Conservation (phyloP, 1,139 yeast species). For the Zygoascus meyerae region DNA sequence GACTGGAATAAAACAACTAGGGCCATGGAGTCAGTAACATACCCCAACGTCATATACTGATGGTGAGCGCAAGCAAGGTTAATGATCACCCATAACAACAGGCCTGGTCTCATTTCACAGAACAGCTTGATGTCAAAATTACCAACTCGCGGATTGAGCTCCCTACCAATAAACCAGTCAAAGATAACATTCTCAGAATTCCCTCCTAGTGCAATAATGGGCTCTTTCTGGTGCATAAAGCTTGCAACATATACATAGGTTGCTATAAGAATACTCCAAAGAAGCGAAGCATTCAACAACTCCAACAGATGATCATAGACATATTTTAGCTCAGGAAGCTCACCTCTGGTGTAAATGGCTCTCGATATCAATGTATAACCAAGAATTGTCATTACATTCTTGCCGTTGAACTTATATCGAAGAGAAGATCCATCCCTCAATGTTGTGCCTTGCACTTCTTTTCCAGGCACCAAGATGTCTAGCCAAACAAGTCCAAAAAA, state of each 20-base stretch:
- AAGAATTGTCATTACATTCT: constrained; percentile 47
- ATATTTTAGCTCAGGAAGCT: constrained; percentile 73
- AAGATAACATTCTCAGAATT: constrained; percentile 70
- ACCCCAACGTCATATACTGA: constrained; percentile 60
- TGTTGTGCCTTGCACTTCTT: constrained; percentile 53
- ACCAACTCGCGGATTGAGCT: constrained; percentile 86
- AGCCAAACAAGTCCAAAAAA: constrained; percentile 55
- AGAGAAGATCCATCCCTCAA: constrained; percentile 72
- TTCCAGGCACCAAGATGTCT: constrained; percentile 74
- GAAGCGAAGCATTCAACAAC: constrained; percentile 55
- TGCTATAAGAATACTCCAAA: constrained; percentile 61
- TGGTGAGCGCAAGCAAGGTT: constrained; percentile 77
- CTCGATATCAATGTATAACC: constrained; percentile 47
- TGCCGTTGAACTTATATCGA: constrained; percentile 77
- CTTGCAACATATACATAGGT: constrained; percentile 61
- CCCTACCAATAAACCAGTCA: constrained; percentile 97
- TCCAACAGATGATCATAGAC: constrained; percentile 64
- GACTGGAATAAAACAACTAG: constrained; percentile 67
- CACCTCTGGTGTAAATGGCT: constrained; percentile 44
- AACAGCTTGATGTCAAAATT: constrained; percentile 81
- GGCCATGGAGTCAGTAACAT: constrained; percentile 64
- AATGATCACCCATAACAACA: constrained; percentile 77
- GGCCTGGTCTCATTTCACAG: constrained; percentile 93
- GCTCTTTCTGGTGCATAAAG: constrained; percentile 56
- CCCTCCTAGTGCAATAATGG: constrained; percentile 79